These are phyloP conservation scores for Trichoderma aggressivum DNA, from an alignment of 2,329 filamentous ascomycete genomes.

Conservation along the genomic window DNA sequence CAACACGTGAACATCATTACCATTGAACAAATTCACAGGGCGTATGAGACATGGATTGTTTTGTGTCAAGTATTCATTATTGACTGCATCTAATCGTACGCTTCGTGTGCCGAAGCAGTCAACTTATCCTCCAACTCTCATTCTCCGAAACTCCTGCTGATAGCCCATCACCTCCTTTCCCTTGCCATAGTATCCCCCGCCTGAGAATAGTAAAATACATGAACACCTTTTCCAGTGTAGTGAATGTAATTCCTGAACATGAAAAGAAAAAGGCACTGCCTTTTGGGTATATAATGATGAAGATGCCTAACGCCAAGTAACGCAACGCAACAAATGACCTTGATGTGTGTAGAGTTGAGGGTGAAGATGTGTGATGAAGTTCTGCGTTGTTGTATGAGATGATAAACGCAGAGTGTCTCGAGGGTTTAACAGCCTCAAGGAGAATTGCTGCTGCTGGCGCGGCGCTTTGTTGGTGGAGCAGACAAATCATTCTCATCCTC, in stretches of 20 bases:
- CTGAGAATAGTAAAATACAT: background rate
- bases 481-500: conserved; percentile 23
- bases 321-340: background rate
- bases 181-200: background rate
- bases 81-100: background rate
- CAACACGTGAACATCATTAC: background rate
- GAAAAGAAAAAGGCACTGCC: background rate
- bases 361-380: background rate
- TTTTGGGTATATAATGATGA: conserved; percentile 10
- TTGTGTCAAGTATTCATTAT: background rate
- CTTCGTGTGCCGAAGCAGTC: background rate
- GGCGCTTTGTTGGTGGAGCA: background rate
- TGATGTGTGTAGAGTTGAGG: background rate
- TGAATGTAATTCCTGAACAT: background rate
- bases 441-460: background rate
- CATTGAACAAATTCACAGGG: background rate
- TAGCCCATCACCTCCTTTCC: background rate
- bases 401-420: background rate
- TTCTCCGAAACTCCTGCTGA: background rate
- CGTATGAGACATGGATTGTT: background rate
- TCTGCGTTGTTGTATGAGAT: background rate
- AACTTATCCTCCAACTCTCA: background rate
- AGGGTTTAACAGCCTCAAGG: background rate
- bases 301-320: conserved; percentile 6
- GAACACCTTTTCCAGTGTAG: background rate